Base-by-base conservation (phyloP, 345 rosid species). In the Eucalyptus fibrosa region DNA sequence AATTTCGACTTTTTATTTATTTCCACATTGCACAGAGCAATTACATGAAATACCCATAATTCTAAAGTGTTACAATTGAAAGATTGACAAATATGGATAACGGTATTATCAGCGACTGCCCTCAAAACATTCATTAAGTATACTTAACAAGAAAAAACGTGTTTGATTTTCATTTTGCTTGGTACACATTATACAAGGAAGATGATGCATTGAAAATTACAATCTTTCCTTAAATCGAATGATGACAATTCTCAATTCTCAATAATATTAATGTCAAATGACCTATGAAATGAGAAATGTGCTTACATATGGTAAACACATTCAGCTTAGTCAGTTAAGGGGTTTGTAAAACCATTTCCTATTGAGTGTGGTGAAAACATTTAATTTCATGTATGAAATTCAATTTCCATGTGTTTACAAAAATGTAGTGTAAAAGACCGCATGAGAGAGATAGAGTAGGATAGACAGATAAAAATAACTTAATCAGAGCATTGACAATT, bases 391-490 rank as follows among this genome's bases (percentile, higher is more conserved):
- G 12, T 56, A 56, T 56, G 62, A 23, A 24, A 3, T 56, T 56
- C 6, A 0, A 56, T 56, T 56, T 56, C 3, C 3, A 10, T 5
- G 3, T 56, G 18, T 9, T 2, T 26, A 1, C 30, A 56, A 24
- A 56, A 56, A 24, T 24, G 7, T 4, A 23, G 13, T 9, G 13
- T 56, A 56, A 56, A 56, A 56, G 3, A 24, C 3, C 24, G 17
- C 0, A 0, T 1, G 21, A 65, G 5, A 65, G 40, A 65, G 37
- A 62, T 7, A 30, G 19, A 62, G 9, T 62, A 62, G 72, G 37
- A n/a, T 0, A 14, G 0, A 0, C 0, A 7, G 1, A 60, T 0
- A 62, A 19, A 53, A 53, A 30, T 0, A 37, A 72, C 24, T 11
- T 2, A 40, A 72, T 72, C 4, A 19, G 4, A 7, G 15, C 14